Conservation (phyloP, 768 basidiomycete genomes). For the Holtermanniella nyarrowii region DNA sequence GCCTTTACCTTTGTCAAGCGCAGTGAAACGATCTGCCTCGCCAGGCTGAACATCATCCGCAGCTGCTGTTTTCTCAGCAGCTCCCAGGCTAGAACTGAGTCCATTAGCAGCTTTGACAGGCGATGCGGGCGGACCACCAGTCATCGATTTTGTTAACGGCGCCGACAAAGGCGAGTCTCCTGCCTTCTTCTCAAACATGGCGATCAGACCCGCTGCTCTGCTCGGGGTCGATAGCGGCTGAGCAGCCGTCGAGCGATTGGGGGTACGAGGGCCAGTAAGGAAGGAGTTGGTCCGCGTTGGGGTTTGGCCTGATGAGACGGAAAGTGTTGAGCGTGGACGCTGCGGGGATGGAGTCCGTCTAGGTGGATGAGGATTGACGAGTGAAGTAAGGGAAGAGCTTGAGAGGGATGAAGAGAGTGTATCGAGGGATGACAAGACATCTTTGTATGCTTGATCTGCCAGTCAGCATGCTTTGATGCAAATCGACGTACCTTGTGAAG, state of each 20-base stretch:
- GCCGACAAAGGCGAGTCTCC: not conserved
- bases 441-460: constrained; percentile 47
- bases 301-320: not conserved
- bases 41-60: too few species aligned
- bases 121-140: not conserved
- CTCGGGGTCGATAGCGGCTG: not conserved
- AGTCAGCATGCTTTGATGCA: not conserved
- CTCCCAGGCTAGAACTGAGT: too few species aligned
- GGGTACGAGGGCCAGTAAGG: not conserved
- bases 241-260: not conserved
- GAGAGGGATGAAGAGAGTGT: constrained; percentile 64
- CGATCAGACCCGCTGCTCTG: not conserved
- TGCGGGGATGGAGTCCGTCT: not conserved
- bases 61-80: too few species aligned
- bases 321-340: not conserved
- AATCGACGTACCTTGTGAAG: not conserved
- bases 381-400: constrained; percentile 57
- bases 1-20: not conserved
- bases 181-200: not conserved
- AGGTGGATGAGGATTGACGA: not conserved
- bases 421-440: constrained; percentile 68
- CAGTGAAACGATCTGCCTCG: not conserved
- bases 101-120: not conserved
- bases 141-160: not conserved
- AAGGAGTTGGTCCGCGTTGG: too few species aligned